Conservation (phyloP, 768 basidiomycete species). For the Lactifluus piperatus region DNA sequence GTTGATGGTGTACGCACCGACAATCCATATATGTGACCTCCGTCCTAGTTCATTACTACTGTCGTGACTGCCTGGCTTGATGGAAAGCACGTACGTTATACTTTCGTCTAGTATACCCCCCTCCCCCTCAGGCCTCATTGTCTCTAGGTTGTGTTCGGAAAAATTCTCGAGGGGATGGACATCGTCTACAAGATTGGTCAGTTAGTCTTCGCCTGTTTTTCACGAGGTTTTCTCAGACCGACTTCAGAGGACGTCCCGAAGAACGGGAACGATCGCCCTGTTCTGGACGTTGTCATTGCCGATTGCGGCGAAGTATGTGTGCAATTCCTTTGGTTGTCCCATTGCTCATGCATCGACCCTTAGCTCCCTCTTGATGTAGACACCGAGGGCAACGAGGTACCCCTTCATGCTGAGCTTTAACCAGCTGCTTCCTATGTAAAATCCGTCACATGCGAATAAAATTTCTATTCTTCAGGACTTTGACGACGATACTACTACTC, state of each 20-base stretch:
- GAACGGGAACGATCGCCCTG: constrained; percentile 60
- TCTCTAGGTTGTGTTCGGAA: constrained; percentile 82
- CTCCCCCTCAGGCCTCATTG: constrained; percentile 17
- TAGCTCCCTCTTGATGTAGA: constrained; percentile 53
- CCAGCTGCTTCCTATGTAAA: constrained; percentile 23
- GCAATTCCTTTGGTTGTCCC: neutral
- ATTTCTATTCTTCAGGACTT: constrained; percentile 21
- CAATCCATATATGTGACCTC: constrained; percentile 3
- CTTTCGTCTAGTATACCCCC: neutral
- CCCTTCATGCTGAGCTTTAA: constrained; percentile 91
- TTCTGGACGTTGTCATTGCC: constrained; percentile 67
- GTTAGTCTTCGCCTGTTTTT: constrained; percentile 19
- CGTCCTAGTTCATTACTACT: constrained; percentile 82
- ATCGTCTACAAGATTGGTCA: constrained; percentile 67
- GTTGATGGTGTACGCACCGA: constrained; percentile 22
- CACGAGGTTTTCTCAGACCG: constrained; percentile 15
- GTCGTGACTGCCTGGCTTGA: constrained; percentile 84
- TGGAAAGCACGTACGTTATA: constrained; percentile 61
- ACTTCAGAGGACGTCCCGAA: constrained; percentile 68
- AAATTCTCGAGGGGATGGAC: constrained; percentile 89
- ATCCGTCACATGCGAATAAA: constrained; percentile 25
- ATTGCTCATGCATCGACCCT: neutral
- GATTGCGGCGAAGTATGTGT: constrained; percentile 77
- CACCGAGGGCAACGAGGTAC: constrained; percentile 79
- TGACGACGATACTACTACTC: constrained; percentile 19